Conservation (phyloP, 2,329 filamentous ascomycete species). For the Penicillium sp. region DNA sequence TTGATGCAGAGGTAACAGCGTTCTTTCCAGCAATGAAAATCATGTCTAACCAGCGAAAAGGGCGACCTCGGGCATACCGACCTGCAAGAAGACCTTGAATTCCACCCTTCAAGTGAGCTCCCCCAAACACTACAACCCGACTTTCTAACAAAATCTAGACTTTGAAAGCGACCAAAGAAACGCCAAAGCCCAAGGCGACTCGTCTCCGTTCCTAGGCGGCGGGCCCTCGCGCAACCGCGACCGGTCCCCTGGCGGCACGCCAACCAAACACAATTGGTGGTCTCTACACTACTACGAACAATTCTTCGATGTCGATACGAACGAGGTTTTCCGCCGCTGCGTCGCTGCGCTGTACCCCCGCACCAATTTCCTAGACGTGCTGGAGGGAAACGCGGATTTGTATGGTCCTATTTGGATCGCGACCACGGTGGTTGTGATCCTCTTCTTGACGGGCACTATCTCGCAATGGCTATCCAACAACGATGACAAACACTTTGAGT, state of each 20-base stretch:
- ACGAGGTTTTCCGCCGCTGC: slow-evolving; percentile 82
- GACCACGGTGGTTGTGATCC: slow-evolving; percentile 91
- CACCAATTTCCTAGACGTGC: slow-evolving; percentile 92
- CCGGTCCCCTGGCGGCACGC: slow-evolving; percentile 42
- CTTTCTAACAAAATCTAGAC: slow-evolving; percentile 45
- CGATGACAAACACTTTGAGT: slow-evolving; percentile 72
- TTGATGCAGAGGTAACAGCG: slow-evolving; percentile 81
- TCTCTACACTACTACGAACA: slow-evolving; percentile 90
- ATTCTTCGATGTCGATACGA: slow-evolving; percentile 98
- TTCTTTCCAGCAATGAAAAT: not conserved
- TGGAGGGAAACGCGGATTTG: slow-evolving; percentile 94
- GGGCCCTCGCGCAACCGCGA: slow-evolving; percentile 43
- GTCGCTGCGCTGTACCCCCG: slow-evolving; percentile 86
- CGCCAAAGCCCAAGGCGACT: slow-evolving; percentile 51
- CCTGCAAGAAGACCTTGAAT: slow-evolving; percentile 97
- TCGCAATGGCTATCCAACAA: slow-evolving; percentile 79
- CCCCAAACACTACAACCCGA: not conserved
- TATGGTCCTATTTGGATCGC: slow-evolving; percentile 99
- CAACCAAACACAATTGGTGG: slow-evolving; percentile 87
- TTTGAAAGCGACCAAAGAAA: slow-evolving; percentile 65
- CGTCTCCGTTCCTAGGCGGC: slow-evolving; percentile 53
- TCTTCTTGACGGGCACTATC: slow-evolving; percentile 94
- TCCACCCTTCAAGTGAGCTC: slow-evolving; percentile 80
- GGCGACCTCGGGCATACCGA: slow-evolving; percentile 97
- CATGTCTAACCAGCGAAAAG: slow-evolving; percentile 50